A percentile compares a stretch with the other conserved stretches of the same genome.
phyloP scores from a whole-genome alignment of 140 eudicot genomes.

The Erigeron philadelphicus region DNA sequence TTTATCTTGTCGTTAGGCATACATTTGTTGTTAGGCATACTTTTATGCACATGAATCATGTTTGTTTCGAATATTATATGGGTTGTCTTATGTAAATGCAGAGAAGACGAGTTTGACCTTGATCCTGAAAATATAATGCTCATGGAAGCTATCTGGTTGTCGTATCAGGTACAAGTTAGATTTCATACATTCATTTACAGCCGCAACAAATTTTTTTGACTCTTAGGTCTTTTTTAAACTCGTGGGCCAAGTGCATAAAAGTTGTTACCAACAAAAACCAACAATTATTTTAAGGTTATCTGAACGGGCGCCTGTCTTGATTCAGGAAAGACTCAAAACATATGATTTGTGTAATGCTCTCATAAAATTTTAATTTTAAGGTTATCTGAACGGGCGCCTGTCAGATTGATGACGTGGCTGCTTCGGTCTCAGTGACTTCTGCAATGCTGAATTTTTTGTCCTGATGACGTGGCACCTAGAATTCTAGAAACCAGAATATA shows the following conservation, averaged over 20 bases:
- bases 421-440: too few relatives aligned
- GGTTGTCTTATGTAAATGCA: constrained; percentile 29
- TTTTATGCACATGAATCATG: too few relatives aligned
- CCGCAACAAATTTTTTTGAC: not conserved
- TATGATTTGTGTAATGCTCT: not conserved
- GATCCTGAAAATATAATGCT: constrained; percentile 98
- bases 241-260: not conserved
- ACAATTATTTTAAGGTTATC: too few relatives aligned
- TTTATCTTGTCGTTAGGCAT: too few relatives aligned
- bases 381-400: too few relatives aligned
- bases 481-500: not conserved
- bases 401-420: too few relatives aligned
- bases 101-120: constrained; percentile 87
- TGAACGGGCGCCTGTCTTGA: too few relatives aligned
- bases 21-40: too few relatives aligned
- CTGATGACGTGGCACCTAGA: not conserved
- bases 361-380: not conserved
- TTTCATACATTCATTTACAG: not conserved
- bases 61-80: constrained; percentile 5
- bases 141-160: constrained; percentile 98
- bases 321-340: not conserved
- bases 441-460: not conserved
- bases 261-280: not conserved
- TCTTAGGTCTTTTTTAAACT: not conserved
- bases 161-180: constrained; percentile 59